Conservation (phyloP, 192 early-diverging fungal genomes). For the Globomyces pollinis-pini region DNA sequence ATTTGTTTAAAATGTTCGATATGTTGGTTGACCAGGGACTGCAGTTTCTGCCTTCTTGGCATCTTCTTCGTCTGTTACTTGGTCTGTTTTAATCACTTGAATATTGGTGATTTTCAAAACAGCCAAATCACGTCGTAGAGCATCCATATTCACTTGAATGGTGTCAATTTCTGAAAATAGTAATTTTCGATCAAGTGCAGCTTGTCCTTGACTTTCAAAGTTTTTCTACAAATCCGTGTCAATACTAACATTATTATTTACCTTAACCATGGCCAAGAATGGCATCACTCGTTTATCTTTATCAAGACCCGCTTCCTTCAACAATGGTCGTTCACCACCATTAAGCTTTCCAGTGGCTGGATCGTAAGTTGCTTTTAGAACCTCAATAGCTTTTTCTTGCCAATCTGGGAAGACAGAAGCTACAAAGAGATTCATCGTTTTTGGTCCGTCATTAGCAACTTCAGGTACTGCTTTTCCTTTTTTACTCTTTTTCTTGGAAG, state of each 20-base stretch:
- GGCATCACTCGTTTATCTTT: constrained; percentile 98
- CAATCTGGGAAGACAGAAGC: constrained; percentile 83
- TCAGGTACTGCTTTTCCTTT: constrained; percentile 33
- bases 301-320: constrained; percentile 63
- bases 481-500: constrained; percentile 72
- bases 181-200: constrained; percentile 75
- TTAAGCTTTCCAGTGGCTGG: constrained; percentile 24
- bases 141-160: constrained; percentile 42
- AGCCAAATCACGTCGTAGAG: constrained; percentile 35
- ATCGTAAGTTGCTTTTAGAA: constrained; percentile 36
- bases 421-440: constrained; percentile 70
- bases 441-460: constrained; percentile 37
- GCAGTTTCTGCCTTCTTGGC: constrained; percentile 32
- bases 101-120: constrained; percentile 28
- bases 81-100: constrained; percentile 21
- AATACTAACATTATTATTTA: too few relatives aligned
- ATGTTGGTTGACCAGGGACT: constrained; percentile 39
- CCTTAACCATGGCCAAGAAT: constrained; percentile 84
- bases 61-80: constrained; percentile 28
- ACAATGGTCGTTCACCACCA: constrained; percentile 16
- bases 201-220: constrained; percentile 54
- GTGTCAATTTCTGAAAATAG: constrained; percentile 75
- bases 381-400: constrained; percentile 64
- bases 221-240: constrained; percentile 39
- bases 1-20: constrained; percentile 11